Evolutionary conservation across 805 yeast species (phyloP), one percentile per base, ranked within the genome.

Genomic region (Pichia gijzeniarum): DNA sequence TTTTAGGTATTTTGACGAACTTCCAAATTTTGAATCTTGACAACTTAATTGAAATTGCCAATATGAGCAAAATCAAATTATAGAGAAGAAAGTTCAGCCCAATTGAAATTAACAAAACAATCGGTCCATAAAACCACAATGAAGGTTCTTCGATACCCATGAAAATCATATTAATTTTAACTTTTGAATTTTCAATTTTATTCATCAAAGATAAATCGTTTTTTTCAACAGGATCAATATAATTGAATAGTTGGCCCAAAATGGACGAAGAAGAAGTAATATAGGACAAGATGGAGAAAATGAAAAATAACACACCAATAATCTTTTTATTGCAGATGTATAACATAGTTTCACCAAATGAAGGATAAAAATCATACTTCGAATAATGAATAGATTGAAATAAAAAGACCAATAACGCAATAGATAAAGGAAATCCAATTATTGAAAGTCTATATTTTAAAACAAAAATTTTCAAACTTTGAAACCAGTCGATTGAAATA

Each of bases 371-470:
- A 2, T 62, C 67, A 19, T 64, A 62, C 30, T 63, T 49, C 43
- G 67, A 58, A 55, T 71, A 82, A 17, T 56, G 53, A 31, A 55
- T 54, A 42, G 83, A 67, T 59, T 90, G 97, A 18, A 77, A 54
- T 2, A 75, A 54, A 38, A 83, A 52, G 0, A 76, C 73, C 16
- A 77, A 46, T 0, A 78, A 62, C 1, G 81, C 71, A 16, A 85
- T 67, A 34, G 79, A 76, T 1, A 82, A 68, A 3, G 95, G 89
- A 44, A 85, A 72, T 1, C 89, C 73, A 4, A 85, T 82, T 35
- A 84, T 67, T 1, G 85, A 78, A 13, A 91, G 71, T 56, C 99
- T 72, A 62, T 85, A 91, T 45, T 95, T 71, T 53, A 89, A 68
- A 4, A 85, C 82, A 39, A 90, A 63, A 51, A 84, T 70, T 46